Evolutionary conservation across 75 land plant genomes (phyloP).

Genomic region (Cupressus sempervirens): DNA sequence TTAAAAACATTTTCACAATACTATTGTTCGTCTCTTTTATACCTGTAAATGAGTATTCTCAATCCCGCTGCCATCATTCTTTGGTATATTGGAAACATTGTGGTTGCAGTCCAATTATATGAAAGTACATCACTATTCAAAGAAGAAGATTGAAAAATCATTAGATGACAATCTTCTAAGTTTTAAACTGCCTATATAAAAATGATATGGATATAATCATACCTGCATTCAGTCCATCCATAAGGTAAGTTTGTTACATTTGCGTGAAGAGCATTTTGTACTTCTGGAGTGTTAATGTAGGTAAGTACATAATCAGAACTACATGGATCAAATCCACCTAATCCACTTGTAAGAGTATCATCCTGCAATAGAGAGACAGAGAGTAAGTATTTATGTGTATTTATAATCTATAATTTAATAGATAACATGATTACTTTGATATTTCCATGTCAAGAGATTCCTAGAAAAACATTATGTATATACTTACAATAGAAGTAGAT

Average conservation of each 20-base stretch:
- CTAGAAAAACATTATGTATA: too few relatives aligned
- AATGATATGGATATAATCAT: not conserved
- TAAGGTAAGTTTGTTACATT: too few relatives aligned
- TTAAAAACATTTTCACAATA: not conserved
- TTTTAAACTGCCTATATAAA: not conserved
- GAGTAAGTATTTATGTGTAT: too few relatives aligned
- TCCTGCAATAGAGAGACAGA: not conserved
- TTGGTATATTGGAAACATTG: not conserved
- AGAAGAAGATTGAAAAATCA: not conserved
- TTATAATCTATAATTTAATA: too few relatives aligned
- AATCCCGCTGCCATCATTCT: not conserved
- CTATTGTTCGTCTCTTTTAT: not conserved
- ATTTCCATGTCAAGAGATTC: too few relatives aligned
- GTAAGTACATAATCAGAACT: constrained; percentile 6
- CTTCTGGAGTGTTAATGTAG: constrained; percentile 67
- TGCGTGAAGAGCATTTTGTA: too few relatives aligned
- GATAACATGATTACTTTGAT: too few relatives aligned
- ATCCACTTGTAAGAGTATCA: not conserved
- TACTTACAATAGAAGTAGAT: not conserved
- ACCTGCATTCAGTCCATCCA: too few relatives aligned
- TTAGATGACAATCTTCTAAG: not conserved
- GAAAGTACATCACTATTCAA: not conserved
- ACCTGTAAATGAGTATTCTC: not conserved
- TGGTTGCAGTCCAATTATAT: not conserved
- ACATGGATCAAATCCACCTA: constrained; percentile 54